Evolutionary conservation across 495 filamentous ascomycete species (phyloP).

Genomic region (Delitschia confertaspora): DNA sequence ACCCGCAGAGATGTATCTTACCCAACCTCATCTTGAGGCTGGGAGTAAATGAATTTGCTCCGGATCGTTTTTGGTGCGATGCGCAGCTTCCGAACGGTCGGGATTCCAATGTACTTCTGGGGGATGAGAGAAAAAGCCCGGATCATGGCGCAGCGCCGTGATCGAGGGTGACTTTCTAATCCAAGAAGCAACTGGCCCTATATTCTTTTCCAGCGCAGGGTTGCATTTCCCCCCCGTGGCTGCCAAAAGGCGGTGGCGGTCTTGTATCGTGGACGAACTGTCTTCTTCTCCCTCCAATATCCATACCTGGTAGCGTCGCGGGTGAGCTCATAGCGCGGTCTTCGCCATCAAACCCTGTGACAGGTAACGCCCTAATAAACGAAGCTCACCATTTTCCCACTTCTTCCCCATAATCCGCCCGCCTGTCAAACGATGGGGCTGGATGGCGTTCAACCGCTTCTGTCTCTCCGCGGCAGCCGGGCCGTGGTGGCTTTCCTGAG

Average conservation of each 20-base stretch:
- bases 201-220: constrained; percentile 13
- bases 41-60: no score
- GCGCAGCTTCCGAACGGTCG: constrained; percentile 23
- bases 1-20: no score
- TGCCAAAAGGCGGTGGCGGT: neutral
- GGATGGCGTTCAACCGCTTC: constrained; percentile 1
- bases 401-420: neutral
- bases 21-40: no score
- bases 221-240: constrained; percentile 14
- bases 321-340: neutral
- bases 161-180: constrained; percentile 4
- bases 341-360: constrained; percentile 12
- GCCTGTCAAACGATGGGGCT: no score
- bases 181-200: constrained; percentile 7
- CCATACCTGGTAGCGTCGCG: no score
- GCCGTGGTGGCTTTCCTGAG: constrained; percentile 7
- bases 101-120: constrained; percentile 6
- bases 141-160: constrained; percentile 23
- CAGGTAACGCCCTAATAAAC: constrained; percentile 15
- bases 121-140: constrained; percentile 17
- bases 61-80: constrained; percentile 16
- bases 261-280: neutral
- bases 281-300: neutral
- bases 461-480: constrained; percentile 2
- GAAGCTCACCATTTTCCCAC: constrained; percentile 1